Conservation (phyloP, 352 stramenopile species). For the Phytophthora uliginosa region DNA sequence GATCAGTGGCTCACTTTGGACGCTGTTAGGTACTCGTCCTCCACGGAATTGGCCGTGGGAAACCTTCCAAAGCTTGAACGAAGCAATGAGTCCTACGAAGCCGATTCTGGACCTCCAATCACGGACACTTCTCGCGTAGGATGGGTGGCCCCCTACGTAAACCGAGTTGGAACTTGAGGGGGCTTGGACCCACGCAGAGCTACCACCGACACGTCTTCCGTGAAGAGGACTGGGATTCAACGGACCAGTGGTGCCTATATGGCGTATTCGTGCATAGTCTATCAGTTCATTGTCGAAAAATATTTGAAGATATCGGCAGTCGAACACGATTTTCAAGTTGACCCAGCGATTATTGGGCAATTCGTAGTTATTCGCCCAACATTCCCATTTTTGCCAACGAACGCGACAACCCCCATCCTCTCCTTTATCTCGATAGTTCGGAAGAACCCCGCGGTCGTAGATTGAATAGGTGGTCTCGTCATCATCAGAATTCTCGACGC, state of each 20-base stretch:
- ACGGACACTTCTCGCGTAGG: conserved; percentile 54
- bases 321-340: conserved; percentile 54
- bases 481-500: conserved; percentile 14
- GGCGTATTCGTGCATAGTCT: conserved; percentile 51
- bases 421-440: conserved; percentile 14
- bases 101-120: conserved; percentile 61
- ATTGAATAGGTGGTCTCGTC: conserved; percentile 49
- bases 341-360: conserved; percentile 69
- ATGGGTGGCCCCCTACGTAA: conserved; percentile 64
- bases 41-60: conserved; percentile 4
- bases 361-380: conserved; percentile 59
- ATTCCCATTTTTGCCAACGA: conserved; percentile 53
- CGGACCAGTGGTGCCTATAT: background rate
- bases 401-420: conserved; percentile 53
- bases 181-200: conserved; percentile 33
- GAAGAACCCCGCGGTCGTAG: conserved; percentile 58
- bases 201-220: conserved; percentile 12
- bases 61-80: conserved; percentile 32
- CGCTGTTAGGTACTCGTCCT: background rate
- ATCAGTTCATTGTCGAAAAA: conserved; percentile 56
- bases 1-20: conserved; percentile 15
- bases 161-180: conserved; percentile 48
- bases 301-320: conserved; percentile 56
- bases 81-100: conserved; percentile 63
- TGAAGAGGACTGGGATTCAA: background rate